Base-by-base conservation (phyloP, 2,329 filamentous ascomycete genomes). In the Rasamsonia emersonii region DNA sequence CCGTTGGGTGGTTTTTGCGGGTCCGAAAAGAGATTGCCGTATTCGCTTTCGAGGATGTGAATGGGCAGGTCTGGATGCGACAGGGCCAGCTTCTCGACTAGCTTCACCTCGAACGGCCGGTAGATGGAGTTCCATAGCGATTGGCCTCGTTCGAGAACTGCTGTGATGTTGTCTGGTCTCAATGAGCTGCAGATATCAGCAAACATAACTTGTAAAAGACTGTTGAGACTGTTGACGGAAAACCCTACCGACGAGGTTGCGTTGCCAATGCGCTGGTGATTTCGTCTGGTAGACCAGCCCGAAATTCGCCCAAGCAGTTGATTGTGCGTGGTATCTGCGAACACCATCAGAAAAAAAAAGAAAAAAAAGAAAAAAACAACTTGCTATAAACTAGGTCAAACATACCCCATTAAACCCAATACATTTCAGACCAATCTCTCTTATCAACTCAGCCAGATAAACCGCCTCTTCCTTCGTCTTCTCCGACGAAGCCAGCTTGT, bases 1-100 rank as follows among this genome's bases (percentile, higher is more conserved):
- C 51, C 0, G 67, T 68, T 14, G 59, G 61, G 4, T 5, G 61
- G 56, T 3, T 46, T 47, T 1, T 67, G 55, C 1, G 82, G 83
- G 44, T 91, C 80, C 0, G 80, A 72, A 21, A 93, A 75, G 9
- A 91, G 56, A 1, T 74, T 75, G 0, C 77, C 77, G 53, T 93
- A 93, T 52, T 89, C 79, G 30, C 70, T 72, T 42, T 77, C 69
- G 9, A 91, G 63, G 44, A 93, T 91, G 50, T 85, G 78, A 3
- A 88, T 80, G 0, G 85, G 85, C 15, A 93, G 60, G 52, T 91
- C 85, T 0, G 85, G 85, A 51, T 93, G 85, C 8, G 79, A 77
- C n/a, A 70, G 68, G 0, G 74, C 81, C 1, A 93, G 73, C 58
- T 81, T 84, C 30, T 68, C 62, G 36, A 77, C 67, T 4, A 93